phyloP scores from a whole-genome alignment of 768 basidiomycete genomes.

The Tylopilus vinaceipallidus region DNA sequence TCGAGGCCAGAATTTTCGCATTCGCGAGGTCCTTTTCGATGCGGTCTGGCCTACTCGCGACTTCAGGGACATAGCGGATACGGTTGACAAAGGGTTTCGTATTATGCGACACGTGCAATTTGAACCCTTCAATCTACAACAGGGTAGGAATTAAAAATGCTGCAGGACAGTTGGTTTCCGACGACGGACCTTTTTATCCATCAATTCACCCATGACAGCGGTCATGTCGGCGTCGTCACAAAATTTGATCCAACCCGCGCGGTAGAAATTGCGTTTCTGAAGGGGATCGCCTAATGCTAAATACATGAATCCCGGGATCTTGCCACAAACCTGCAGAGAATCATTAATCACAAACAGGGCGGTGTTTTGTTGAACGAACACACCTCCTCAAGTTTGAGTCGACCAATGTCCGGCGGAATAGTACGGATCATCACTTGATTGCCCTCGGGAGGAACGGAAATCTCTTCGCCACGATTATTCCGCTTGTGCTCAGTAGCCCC shows the following conservation, averaged over 20 bases:
- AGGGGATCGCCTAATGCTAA: constrained; percentile 90
- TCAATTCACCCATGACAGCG: constrained; percentile 64
- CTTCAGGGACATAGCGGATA: constrained; percentile 78
- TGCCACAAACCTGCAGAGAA: constrained; percentile 61
- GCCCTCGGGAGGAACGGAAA: constrained; percentile 68
- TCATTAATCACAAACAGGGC: constrained; percentile 3
- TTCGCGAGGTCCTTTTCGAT: constrained; percentile 79
- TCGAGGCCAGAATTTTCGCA: constrained; percentile 65
- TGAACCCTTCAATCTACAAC: constrained; percentile 88
- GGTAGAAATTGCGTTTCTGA: constrained; percentile 91
- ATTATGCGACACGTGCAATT: constrained; percentile 85
- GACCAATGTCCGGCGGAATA: constrained; percentile 89
- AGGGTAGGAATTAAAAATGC: constrained; percentile 7
- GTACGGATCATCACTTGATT: constrained; percentile 95
- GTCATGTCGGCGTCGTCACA: constrained; percentile 81
- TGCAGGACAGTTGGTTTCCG: neutral
- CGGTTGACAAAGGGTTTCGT: constrained; percentile 74
- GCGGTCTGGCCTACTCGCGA: constrained; percentile 76
- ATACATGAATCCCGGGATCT: constrained; percentile 80
- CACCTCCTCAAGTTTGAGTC: constrained; percentile 88
- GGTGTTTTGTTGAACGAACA: constrained; percentile 28
- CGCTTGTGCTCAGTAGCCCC: constrained; percentile 42
- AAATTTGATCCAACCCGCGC: constrained; percentile 92
- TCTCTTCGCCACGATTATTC: constrained; percentile 65
- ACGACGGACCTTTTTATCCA: constrained; percentile 74